Evolutionary conservation across 148 eudicot genomes (phyloP).

Genomic region (Chenopodium formosanum): DNA sequence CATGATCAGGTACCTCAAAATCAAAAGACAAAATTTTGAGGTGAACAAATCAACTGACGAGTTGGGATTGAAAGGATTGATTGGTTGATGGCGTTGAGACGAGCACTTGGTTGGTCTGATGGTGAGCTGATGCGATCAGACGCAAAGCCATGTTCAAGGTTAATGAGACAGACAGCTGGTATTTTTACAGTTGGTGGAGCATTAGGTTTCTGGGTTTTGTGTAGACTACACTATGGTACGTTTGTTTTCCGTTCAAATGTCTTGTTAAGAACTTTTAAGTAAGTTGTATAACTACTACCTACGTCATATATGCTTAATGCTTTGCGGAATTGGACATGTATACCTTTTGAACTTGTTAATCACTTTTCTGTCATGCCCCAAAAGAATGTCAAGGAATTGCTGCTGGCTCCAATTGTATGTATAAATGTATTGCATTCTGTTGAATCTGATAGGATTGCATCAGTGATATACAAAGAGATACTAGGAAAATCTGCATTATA

Average conservation of each 20-base stretch:
- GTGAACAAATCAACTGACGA: background rate
- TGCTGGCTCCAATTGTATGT: no score
- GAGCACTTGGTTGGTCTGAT: constrained; percentile 75
- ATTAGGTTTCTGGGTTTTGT: constrained; percentile 87
- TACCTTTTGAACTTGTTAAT: background rate
- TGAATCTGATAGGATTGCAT: background rate
- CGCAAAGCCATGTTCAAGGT: constrained; percentile 76
- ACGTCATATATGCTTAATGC: background rate
- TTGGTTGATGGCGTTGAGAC: constrained; percentile 72
- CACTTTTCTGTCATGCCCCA: background rate
- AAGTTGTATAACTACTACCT: background rate
- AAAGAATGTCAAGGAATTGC: background rate
- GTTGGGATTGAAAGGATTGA: background rate
- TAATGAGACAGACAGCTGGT: constrained; percentile 92
- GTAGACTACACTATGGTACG: constrained; percentile 88
- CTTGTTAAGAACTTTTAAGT: no score
- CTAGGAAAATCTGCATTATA: background rate
- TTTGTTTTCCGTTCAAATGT: background rate
- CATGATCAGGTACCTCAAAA: background rate
- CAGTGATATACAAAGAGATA: background rate
- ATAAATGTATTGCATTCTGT: background rate
- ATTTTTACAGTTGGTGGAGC: constrained; percentile 85
- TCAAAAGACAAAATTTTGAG: background rate
- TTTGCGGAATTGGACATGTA: background rate
- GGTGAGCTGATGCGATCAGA: constrained; percentile 97